Conservation (phyloP, 768 basidiomycete species). For the Amanita subjunquillea region DNA sequence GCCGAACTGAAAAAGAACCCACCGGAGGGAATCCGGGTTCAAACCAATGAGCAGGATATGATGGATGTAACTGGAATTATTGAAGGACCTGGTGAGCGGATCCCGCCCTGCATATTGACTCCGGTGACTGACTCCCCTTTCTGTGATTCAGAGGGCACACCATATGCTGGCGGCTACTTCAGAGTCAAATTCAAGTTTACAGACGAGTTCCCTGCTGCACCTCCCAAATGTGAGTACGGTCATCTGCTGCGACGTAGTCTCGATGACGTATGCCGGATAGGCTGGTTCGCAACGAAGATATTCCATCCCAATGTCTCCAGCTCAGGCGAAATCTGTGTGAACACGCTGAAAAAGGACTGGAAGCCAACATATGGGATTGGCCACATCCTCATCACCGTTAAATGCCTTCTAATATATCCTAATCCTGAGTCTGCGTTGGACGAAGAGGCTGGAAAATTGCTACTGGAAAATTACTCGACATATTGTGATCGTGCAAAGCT, state of each 20-base stretch:
- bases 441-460: slow-evolving; percentile 89
- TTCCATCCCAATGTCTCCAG: slow-evolving; percentile 95
- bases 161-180: slow-evolving; percentile 60
- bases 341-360: slow-evolving; percentile 97
- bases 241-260: not conserved
- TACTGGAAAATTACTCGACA: slow-evolving; percentile 82
- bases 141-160: slow-evolving; percentile 39
- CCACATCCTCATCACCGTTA: slow-evolving; percentile 87
- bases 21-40: slow-evolving; percentile 87
- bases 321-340: slow-evolving; percentile 90
- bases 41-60: slow-evolving; percentile 82
- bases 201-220: slow-evolving; percentile 87
- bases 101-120: slow-evolving; percentile 2
- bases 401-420: slow-evolving; percentile 92
- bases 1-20: slow-evolving; percentile 71
- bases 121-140: slow-evolving; percentile 17
- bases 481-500: slow-evolving; percentile 82
- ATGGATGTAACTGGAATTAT: slow-evolving; percentile 82
- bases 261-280: slow-evolving; percentile 27
- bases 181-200: slow-evolving; percentile 81
- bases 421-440: slow-evolving; percentile 95
- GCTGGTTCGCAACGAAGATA: slow-evolving; percentile 89
- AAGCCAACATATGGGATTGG: slow-evolving; percentile 83
- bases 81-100: slow-evolving; percentile 72
- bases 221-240: slow-evolving; percentile 74